Evolutionary conservation across 2,329 filamentous ascomycete species (phyloP), one percentile per base, ranked within the genome.

Genomic region (Cadophora sp.): DNA sequence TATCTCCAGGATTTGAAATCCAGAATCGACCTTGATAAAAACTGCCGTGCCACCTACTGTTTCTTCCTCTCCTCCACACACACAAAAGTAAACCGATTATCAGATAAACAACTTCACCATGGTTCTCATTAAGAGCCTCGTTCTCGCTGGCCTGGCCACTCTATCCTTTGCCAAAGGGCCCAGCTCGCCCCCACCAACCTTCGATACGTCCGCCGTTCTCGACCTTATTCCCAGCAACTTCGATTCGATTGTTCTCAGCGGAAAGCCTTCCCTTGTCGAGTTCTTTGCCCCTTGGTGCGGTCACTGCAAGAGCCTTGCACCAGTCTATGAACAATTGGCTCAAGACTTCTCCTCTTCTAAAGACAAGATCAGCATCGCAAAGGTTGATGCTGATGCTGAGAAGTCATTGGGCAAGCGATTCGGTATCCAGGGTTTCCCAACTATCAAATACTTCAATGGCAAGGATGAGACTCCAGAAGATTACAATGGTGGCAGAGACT

Each of bases 251-350:
- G 93, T 97, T 71, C 85, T 97, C 68, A 95, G 92, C 55, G 94
- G 94, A 80, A 98, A 97, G 84, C 95, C 96, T 51, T 94, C 96
- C 0, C 89, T 99, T 30, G 94, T 98, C 75, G 94, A 98, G 80
- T 99, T 99, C 87, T 98, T 97, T 78, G 96, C 96, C 41, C 94
- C 95, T 27, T 99, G 96, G 96, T 99, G 96, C 78, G 96, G 96
- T 39, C 96, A 99, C 86, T 99, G 96, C 93, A 98, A 98, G 87
- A 97, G 84, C 77, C 91, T 99, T 41, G 96, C 96, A 18, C 96
- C 96, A 59, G 84, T 96, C 67, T 99, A 96, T 81, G 96, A 99
- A 80, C 92, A 99, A 78, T 89, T 99, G 51, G 96, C 89, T 56
- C 80, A 84, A 59, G 83, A 84, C 50, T 97, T 94, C 80, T 89